Evolutionary conservation across 495 filamentous ascomycete species (phyloP), one percentile per base, ranked within the genome.

Genomic region (Pyrenula aspistea): DNA sequence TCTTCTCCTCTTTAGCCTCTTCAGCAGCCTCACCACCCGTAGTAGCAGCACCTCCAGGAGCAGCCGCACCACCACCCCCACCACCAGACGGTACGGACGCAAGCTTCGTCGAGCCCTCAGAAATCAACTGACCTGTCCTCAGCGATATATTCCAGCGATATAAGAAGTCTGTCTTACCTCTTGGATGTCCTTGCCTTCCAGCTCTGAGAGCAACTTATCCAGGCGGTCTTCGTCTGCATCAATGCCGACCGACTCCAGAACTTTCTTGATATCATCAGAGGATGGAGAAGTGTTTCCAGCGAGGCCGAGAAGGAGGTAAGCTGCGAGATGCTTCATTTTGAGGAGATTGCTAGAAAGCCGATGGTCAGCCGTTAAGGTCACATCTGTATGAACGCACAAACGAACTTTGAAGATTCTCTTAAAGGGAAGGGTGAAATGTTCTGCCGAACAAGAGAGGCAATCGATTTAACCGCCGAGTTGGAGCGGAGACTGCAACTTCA

Each of bases 321-420:
- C 91, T 71, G 93, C 94, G 78, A 98, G 87, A 78, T 97, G 85
- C 91, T 97, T 98, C 93, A 98, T 98, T 89, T 85, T 92, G 77
- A 75, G 67, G 72, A 69, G 70, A 58, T 68, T 69, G 63, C 51
- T 36, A 56, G 24, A 55, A 63, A 57, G 57, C 65, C 61, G 47
- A 51, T 59, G 51, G 56, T 65, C 10, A 23, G n/a, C 50, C 24
- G 21, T 22, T 47, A 25, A 47, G 47, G 20, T 52, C 56, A 12
- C 22, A n/a, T 52, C 24, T 57, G 49, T 47, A 23, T 19, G 23
- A 49, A 23, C 42, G 36, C 10, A 4, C 47, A 22, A 52, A 25
- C 31, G 49, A 48, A 47, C n/a, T n/a, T n/a, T n/a, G n/a, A n/a
- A n/a, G n/a, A n/a, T n/a, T n/a, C n/a, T n/a, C n/a, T 25, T 31